Base-by-base conservation (phyloP, 352 stramenopile genomes). In the Phytophthora rubi region DNA sequence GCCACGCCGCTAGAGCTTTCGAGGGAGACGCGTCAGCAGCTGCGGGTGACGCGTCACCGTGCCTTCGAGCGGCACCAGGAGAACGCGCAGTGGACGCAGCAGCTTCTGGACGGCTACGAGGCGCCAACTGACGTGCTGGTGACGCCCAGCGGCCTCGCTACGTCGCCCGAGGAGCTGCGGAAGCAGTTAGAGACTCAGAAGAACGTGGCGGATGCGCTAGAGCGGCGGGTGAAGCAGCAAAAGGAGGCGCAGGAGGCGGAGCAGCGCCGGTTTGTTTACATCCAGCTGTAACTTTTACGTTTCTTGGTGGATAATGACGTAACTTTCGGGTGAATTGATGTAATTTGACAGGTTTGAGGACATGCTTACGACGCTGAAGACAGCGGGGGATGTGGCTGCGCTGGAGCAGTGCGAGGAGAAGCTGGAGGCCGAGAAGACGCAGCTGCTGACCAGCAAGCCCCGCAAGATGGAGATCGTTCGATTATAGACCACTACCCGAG, bases 11-110 rank as follows among this genome's bases (percentile, higher is more conserved):
- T 83, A 1, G 60, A 83, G 30, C 73, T 90, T 7, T 91, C 82
- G 26, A 57, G 54, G 8, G 85, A 90, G 16, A 71, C 82, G 53
- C 66, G 74, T 1, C 79, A 86, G 56, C 79, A 86, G 33, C 64
- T 92, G 53, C 81, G 84, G 6, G 62, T 73, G 18, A 65, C 71
- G 42, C 83, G 81, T n/a, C 82, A 89, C 28, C 72, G 79, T 21
- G 85, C 82, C 13, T 90, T 85, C 54, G 77, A 85, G 62, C 82
- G 85, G 21, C 77, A 79, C 51, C 82, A 90, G 68, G 82, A 88
- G 66, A 92, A 90, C 64, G 81, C 82, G 18, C 76, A 76, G 56
- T 91, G 77, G 82, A 81, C 80, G 44, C 71, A 71, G 47, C 73
- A 85, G 65, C 65, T 87, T 12, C 67, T 83, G 8, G 59, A 69